These are phyloP conservation scores for Lolium perenne DNA, from an alignment of 176 grass and related monocot genomes.

Conservation along the genomic window DNA sequence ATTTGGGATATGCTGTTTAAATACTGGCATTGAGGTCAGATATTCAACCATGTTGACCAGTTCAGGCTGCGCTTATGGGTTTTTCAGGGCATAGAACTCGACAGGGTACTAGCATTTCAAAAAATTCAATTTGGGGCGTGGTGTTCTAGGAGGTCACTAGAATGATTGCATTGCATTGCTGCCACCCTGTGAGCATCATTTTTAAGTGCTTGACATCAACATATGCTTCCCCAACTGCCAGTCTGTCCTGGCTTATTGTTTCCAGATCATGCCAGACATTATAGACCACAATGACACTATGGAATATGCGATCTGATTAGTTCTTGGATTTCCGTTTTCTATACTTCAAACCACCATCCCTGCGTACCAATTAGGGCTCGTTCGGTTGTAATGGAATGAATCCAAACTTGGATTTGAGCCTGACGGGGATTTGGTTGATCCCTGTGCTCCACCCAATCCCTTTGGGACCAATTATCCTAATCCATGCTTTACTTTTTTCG, in stretches of 20 bases:
- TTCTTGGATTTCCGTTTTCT: not conserved
- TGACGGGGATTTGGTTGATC: too few species aligned
- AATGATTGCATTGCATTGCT: constrained; percentile 10
- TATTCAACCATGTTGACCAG: constrained; percentile 26
- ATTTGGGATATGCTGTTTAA: too few species aligned
- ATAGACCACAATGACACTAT: not conserved
- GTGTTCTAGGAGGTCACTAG: not conserved
- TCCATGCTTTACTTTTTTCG: too few species aligned
- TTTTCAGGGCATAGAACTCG: constrained; percentile 22
- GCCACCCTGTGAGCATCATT: not conserved
- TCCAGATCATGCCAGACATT: not conserved
- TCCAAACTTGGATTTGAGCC: too few species aligned
- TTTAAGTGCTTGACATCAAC: not conserved
- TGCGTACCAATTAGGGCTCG: not conserved
- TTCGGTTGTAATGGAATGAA: too few species aligned
- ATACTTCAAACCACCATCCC: not conserved
- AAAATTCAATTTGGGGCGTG: constrained; percentile 8
- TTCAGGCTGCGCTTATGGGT: not conserved
- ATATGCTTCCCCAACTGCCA: constrained; percentile 18
- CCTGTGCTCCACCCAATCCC: too few species aligned
- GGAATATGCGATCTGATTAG: constrained; percentile 27
- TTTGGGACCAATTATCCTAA: too few species aligned
- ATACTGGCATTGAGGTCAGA: not conserved
- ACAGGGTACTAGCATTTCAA: not conserved
- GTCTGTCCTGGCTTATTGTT: not conserved